Evolutionary conservation across 1,139 yeast species (phyloP), one percentile per base, ranked within the genome.

Genomic region (Debaryomyces nepalensis): DNA sequence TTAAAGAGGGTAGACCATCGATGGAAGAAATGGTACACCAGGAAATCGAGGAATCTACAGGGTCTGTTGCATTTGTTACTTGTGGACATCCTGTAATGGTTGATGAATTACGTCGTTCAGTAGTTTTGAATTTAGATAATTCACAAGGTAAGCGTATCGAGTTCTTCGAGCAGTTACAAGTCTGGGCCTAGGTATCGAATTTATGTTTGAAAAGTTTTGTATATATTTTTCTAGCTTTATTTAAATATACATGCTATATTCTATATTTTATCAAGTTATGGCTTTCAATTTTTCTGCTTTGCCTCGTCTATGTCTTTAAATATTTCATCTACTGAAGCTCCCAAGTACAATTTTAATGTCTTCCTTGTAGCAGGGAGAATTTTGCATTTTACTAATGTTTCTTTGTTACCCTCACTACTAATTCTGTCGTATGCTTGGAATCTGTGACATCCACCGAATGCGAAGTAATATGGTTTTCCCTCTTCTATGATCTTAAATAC

Each of bases 371-470:
- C 84, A 0, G 91, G 91, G 26, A 84, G 60, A 6, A 85, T 59
- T 52, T 79, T 81, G 57, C 87, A 82, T 51, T 75, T 80, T 3
- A 85, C 91, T 66, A 75, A 52, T 1, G 73, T 66, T 29, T 75
- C 79, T 32, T 68, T 69, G 4, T 45, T 42, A 3, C 54, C 58
- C 2, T 50, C 50, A 16, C 45, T 39, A 10, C 51, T 53, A 26
- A 72, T 50, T 41, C 69, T 65, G 48, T 84, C 90, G 56, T 85
- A 85, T 0, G 91, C 91, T 58, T 87, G 95, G 51, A 87, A 82
- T 47, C 95, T 63, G 58, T 87, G 95, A 58, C 95, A 87, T 0
- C 95, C 95, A 7, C 95, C 95, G 62, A 87, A 84, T 2, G 95
- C 95, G 66, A 87, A 87, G 57, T 82, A 87, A 58, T 75, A 76